Evolutionary conservation across 78 protist species (phyloP).

Genomic region (Isochrysis galbana): DNA sequence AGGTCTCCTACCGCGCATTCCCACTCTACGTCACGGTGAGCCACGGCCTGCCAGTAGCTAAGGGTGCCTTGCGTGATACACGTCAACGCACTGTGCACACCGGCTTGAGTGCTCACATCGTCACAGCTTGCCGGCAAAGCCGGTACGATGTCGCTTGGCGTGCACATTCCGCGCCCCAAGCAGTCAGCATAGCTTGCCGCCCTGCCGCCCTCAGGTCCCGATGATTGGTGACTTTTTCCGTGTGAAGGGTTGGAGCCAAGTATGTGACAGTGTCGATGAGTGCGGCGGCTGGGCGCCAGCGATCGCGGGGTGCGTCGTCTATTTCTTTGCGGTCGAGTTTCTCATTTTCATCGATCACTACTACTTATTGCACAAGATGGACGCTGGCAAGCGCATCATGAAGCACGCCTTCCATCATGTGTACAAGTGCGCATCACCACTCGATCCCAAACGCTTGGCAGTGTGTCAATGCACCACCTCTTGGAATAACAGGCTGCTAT

Average conservation of each 20-base stretch:
- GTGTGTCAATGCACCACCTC: neutral
- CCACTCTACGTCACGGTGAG: constrained; percentile 21
- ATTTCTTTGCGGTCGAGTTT: neutral
- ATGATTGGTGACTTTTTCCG: neutral
- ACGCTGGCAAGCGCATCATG: neutral
- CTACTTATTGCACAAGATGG: neutral
- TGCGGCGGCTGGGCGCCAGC: constrained; percentile 2
- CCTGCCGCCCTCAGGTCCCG: no score
- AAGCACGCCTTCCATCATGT: neutral
- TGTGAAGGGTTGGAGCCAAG: neutral
- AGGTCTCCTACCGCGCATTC: neutral
- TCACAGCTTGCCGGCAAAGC: no score
- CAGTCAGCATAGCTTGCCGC: no score
- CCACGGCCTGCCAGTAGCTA: no score
- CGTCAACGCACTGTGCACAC: no score
- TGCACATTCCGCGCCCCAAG: no score
- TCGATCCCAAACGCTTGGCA: neutral
- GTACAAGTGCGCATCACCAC: neutral
- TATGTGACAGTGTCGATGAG: neutral
- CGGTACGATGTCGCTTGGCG: no score
- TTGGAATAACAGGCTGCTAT: neutral
- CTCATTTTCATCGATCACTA: constrained; percentile 7
- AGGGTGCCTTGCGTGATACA: no score
- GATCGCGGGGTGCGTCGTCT: neutral
- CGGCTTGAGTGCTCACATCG: no score